Evolutionary conservation across 2,329 filamentous ascomycete species (phyloP), one percentile per base, ranked within the genome.

Genomic region (Calonectria hongkongensis): DNA sequence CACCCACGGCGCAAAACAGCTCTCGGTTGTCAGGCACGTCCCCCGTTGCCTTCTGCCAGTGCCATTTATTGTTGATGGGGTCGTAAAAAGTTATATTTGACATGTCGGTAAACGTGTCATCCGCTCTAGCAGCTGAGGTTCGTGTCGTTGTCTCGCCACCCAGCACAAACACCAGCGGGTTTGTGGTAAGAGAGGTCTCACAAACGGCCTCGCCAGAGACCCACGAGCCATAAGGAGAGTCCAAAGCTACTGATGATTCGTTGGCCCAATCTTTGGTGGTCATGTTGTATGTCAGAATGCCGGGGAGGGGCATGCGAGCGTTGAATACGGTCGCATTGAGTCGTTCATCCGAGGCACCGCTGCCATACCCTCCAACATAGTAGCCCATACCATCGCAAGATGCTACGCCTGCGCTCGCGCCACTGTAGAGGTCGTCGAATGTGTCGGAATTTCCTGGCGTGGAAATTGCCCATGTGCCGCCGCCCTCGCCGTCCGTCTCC

Each of bases 211-310:
- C 39, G 10, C 68, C 68, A 8, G 68, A 70, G 18, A 39, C 65
- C 27, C 25, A 70, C 2, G 68, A 65, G 27, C 68, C 68, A 28
- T 65, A 56, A 3, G 67, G 67, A 4, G 67, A 45, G 21, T 30
- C 51, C 58, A 70, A 16, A 10, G 58, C 33, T 9, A 41, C 41
- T 6, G 67, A 65, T 4, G 67, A 70, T 3, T 56, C 48, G 36
- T 70, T 70, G 30, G 67, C 36, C 67, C 67, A 70, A 5, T 50
- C 63, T 5, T 64, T 54, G 5, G 15, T 62, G 4, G 36, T 65
- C 67, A 70, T 70, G n/a, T 70, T 70, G 39, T 70, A 70, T 5
- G 58, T 58, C 13, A 70, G 12, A 12, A 70, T 25, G 4, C 60
- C 67, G 3, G 67, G 67, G 10, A 70, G 48, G 4, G 67, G 67